Conservation (phyloP, 331 rosid species). For the Malus hybrid region DNA sequence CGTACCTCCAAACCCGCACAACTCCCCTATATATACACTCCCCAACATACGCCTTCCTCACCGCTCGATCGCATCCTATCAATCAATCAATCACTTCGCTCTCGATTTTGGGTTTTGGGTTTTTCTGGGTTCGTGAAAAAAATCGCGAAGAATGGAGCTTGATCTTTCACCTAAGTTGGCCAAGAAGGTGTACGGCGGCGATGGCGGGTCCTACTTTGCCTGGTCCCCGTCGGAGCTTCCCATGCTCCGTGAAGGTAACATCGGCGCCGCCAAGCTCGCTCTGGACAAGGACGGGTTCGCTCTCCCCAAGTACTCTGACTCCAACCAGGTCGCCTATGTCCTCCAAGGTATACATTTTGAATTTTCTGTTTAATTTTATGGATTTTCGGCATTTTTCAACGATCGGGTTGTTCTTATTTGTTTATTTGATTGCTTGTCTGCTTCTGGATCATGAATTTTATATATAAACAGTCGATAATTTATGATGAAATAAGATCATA, state of each 20-base stretch:
- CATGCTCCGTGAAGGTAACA: slow-evolving; percentile 58
- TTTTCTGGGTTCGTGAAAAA: neutral
- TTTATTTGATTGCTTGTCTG: neutral
- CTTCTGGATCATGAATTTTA: neutral
- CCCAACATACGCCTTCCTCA: neutral
- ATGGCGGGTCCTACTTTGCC: slow-evolving; percentile 52
- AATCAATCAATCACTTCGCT: neutral
- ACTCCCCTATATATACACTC: neutral
- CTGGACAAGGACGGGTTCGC: slow-evolving; percentile 68
- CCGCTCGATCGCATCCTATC: neutral
- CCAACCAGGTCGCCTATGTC: slow-evolving; percentile 64
- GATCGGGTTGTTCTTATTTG: neutral
- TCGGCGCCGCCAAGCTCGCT: slow-evolving; percentile 64
- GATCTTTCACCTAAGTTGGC: slow-evolving; percentile 61
- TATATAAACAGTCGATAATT: neutral
- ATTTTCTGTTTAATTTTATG: no score
- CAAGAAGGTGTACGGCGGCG: slow-evolving; percentile 34
- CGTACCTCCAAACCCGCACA: neutral
- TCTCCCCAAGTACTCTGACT: slow-evolving; percentile 66
- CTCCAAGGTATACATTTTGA: slow-evolving; percentile 51
- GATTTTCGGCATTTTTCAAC: no score
- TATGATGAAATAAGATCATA: neutral
- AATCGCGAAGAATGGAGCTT: slow-evolving; percentile 38
- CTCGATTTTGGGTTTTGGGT: neutral
- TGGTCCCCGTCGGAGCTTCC: slow-evolving; percentile 67